Evolutionary conservation across 805 yeast species (phyloP).

Genomic region (Metschnikowia chrysomelidarum): DNA sequence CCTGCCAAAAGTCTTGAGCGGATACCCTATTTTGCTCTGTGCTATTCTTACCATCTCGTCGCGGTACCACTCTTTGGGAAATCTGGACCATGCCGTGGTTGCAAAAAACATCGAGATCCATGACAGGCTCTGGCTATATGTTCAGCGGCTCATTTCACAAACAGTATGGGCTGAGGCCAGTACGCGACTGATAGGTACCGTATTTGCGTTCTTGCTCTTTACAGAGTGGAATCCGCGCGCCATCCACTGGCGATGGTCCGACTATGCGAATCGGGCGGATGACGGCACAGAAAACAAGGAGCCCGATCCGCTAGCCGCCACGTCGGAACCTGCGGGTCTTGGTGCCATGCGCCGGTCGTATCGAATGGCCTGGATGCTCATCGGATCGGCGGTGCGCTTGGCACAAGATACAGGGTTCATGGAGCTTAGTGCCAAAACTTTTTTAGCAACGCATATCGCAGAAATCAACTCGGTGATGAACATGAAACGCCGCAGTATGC

Average conservation of each 20-base stretch:
- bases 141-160: conserved; percentile 76
- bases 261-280: conserved; percentile 68
- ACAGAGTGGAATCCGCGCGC: conserved; percentile 98
- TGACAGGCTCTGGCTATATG: conserved; percentile 78
- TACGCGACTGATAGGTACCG: conserved; percentile 82
- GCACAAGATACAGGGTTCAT: conserved; percentile 86
- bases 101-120: conserved; percentile 62
- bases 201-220: conserved; percentile 75
- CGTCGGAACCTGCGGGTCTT: conserved; percentile 59
- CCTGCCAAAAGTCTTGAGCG: conserved; percentile 61
- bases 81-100: conserved; percentile 23
- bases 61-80: conserved; percentile 64
- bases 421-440: conserved; percentile 68
- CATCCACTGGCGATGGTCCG: conserved; percentile 84
- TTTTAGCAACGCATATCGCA: conserved; percentile 79
- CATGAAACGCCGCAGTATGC: conserved; percentile 73
- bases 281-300: conserved; percentile 24
- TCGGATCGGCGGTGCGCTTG: conserved; percentile 81
- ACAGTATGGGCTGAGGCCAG: conserved; percentile 95
- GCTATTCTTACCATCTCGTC: conserved; percentile 79
- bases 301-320: conserved; percentile 7
- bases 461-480: conserved; percentile 84
- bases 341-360: conserved; percentile 85
- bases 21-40: conserved; percentile 77
- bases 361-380: conserved; percentile 91